phyloP scores from a whole-genome alignment of 305 asterid genomes.

The Rubia tinctorum region DNA sequence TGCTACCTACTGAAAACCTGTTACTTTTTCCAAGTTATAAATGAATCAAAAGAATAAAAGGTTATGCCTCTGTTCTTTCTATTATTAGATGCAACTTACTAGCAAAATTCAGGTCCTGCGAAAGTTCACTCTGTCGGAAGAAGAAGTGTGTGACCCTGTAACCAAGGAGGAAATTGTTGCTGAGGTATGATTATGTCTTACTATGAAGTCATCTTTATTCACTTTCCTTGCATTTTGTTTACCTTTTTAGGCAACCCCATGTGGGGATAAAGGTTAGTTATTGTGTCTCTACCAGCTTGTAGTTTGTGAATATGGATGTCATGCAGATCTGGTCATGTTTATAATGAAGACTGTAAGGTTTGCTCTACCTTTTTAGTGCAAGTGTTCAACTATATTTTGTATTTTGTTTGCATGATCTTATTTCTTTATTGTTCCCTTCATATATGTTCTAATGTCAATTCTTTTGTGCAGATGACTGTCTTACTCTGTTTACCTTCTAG shows the following conservation, averaged over 20 bases:
- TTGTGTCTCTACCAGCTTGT: not conserved
- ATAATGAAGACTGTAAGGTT: not conserved
- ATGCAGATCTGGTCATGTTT: not conserved
- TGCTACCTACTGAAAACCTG: not conserved
- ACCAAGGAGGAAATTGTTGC: constrained; percentile 82
- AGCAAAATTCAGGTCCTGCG: constrained; percentile 58
- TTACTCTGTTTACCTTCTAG: not conserved
- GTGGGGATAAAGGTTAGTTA: not conserved
- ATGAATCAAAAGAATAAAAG: constrained; percentile 7
- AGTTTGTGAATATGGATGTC: not conserved
- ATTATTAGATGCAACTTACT: constrained; percentile 1
- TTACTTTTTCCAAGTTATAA: not conserved
- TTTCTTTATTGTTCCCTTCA: not conserved
- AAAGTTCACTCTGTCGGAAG: constrained; percentile 62
- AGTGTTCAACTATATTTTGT: not conserved
- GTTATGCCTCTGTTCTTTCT: constrained; percentile 2
- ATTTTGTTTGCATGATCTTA: not conserved
- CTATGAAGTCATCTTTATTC: not conserved
- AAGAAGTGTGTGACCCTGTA: constrained; percentile 70
- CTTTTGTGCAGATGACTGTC: not conserved
- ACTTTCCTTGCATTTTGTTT: not conserved
- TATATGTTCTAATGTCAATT: not conserved
- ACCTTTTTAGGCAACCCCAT: not conserved
- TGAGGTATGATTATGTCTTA: constrained; percentile 51
- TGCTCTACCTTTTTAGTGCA: not conserved